A percentile compares a stretch with the other conserved stretches of the same genome.
phyloP scores from a whole-genome alignment of 331 rosid genomes.

The Stylosanthes scabra region DNA sequence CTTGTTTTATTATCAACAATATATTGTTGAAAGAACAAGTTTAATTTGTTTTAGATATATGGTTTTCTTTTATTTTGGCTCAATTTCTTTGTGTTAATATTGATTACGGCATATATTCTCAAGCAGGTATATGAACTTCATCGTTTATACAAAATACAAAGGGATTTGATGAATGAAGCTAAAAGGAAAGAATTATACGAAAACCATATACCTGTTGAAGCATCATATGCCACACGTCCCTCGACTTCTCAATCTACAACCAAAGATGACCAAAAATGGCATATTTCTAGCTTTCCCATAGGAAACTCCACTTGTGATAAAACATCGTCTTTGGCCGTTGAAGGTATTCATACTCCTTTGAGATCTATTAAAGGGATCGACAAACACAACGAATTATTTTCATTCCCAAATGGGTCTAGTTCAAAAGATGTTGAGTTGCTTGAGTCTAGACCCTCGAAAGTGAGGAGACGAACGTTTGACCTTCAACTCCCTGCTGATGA shows the following conservation, averaged over 20 bases:
- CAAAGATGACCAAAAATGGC: constrained; percentile 69
- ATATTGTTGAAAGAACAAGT: constrained; percentile 23
- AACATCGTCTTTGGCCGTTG: constrained; percentile 60
- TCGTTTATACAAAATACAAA: constrained; percentile 85
- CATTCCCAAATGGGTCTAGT: constrained; percentile 64
- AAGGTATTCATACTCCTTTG: constrained; percentile 73
- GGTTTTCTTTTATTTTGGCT: constrained; percentile 22
- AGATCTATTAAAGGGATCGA: constrained; percentile 60
- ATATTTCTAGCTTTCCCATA: constrained; percentile 53
- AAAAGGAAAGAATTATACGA: constrained; percentile 63
- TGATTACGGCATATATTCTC: constrained; percentile 37
- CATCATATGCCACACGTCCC: constrained; percentile 68
- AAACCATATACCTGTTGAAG: constrained; percentile 59
- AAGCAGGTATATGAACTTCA: constrained; percentile 89
- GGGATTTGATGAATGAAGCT: constrained; percentile 83
- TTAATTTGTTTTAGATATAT: constrained; percentile 18
- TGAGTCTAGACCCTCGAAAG: constrained; percentile 82
- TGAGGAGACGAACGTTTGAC: constrained; percentile 79
- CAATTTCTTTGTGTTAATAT: constrained; percentile 27
- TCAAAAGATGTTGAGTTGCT: constrained; percentile 72
- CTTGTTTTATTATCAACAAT: constrained; percentile 11
- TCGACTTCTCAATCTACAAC: constrained; percentile 69
- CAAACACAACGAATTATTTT: constrained; percentile 53
- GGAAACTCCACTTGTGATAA: constrained; percentile 60
- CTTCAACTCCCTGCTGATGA: constrained; percentile 94